Conservation (phyloP, 2,329 filamentous ascomycete genomes). For the Spiromastix sp. region DNA sequence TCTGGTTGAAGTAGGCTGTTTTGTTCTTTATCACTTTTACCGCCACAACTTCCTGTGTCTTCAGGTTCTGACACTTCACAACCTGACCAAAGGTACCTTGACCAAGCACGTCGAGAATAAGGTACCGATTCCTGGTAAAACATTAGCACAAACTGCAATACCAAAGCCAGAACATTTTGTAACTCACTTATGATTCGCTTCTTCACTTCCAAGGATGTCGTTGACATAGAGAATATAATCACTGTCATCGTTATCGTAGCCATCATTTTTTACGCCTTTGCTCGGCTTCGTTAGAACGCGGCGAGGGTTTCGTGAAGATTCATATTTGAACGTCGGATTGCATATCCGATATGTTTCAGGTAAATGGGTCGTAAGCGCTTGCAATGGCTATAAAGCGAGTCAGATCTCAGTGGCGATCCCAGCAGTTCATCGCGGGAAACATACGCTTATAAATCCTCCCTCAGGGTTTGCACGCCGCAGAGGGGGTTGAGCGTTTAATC, state of each 20-base stretch:
- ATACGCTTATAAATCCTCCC: slow-evolving; percentile 92
- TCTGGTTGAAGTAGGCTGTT: slow-evolving; percentile 98
- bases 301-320: slow-evolving; percentile 91
- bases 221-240: slow-evolving; percentile 99
- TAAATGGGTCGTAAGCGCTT: slow-evolving; percentile 87
- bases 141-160: slow-evolving; percentile 7
- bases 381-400: slow-evolving; percentile 58
- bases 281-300: slow-evolving; percentile 95
- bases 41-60: slow-evolving; percentile 95
- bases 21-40: slow-evolving; percentile 99
- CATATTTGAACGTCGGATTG: slow-evolving; percentile 96
- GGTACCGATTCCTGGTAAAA: slow-evolving; percentile 67
- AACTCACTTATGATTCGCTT: slow-evolving; percentile 93
- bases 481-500: slow-evolving; percentile 75
- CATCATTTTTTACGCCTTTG: slow-evolving; percentile 97
- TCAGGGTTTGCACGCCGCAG: slow-evolving; percentile 93
- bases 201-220: slow-evolving; percentile 93
- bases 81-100: slow-evolving; percentile 98
- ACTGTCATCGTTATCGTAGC: slow-evolving; percentile 97
- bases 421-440: slow-evolving; percentile 32
- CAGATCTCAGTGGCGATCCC: slow-evolving; percentile 9
- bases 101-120: slow-evolving; percentile 92
- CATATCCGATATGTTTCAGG: slow-evolving; percentile 96
- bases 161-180: neutral
- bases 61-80: slow-evolving; percentile 96